phyloP scores from a whole-genome alignment of 108 stramenopile species.

The Phaeodactylum tricornutum region DNA sequence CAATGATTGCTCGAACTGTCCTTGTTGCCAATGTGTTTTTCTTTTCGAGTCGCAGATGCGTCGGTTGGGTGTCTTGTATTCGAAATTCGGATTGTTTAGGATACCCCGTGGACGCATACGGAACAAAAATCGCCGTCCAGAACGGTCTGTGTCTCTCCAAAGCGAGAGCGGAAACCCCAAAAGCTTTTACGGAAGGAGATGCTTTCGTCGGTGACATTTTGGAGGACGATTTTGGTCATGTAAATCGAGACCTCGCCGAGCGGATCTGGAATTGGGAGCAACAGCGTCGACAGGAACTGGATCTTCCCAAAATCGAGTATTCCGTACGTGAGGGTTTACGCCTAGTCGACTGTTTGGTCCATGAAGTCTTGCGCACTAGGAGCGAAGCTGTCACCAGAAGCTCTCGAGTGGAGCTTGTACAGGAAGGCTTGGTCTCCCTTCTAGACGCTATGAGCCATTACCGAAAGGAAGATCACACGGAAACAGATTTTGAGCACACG shows the following conservation, averaged over 20 bases:
- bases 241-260: slow-evolving; percentile 40
- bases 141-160: too few relatives aligned
- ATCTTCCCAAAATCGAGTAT: slow-evolving; percentile 24
- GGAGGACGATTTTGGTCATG: slow-evolving; percentile 48
- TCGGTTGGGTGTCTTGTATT: too few relatives aligned
- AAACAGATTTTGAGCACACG: slow-evolving; percentile 41
- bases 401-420: slow-evolving; percentile 54
- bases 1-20: too few relatives aligned
- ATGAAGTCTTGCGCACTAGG: slow-evolving; percentile 3
- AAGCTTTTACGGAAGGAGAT: too few relatives aligned
- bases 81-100: too few relatives aligned
- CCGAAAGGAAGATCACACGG: slow-evolving; percentile 16
- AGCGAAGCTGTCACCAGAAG: neutral
- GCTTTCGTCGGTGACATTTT: too few relatives aligned
- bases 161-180: too few relatives aligned
- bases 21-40: too few relatives aligned
- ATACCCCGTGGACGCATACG: too few relatives aligned
- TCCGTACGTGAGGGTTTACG: slow-evolving; percentile 51
- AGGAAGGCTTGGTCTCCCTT: slow-evolving; percentile 54
- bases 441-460: slow-evolving; percentile 37
- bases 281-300: slow-evolving; percentile 22
- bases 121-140: too few relatives aligned
- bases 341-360: slow-evolving; percentile 36
- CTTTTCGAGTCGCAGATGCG: too few relatives aligned
- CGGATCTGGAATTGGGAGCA: slow-evolving; percentile 61